phyloP scores from a whole-genome alignment of 306 rosid genomes.

The Inga laurina region DNA sequence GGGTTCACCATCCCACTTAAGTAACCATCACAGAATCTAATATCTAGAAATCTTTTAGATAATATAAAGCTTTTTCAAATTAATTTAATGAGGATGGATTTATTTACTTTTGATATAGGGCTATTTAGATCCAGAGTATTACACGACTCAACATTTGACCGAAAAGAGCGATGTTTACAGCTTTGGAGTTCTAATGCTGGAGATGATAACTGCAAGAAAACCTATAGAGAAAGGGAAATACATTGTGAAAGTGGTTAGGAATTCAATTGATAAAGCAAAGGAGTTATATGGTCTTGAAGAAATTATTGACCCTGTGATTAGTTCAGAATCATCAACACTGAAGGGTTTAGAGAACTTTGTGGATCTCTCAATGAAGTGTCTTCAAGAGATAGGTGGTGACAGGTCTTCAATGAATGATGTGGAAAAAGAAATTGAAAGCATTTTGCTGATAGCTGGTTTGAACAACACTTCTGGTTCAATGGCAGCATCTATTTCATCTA shows the following conservation, averaged over 20 bases:
- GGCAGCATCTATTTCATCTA: constrained; percentile 31
- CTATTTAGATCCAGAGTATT: constrained; percentile 48
- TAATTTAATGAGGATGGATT: not conserved
- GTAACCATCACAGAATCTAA: too few relatives aligned
- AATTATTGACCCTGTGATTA: constrained; percentile 44
- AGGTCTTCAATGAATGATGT: constrained; percentile 64
- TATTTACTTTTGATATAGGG: constrained; percentile 42
- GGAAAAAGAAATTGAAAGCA: constrained; percentile 54
- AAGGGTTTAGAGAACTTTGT: constrained; percentile 52
- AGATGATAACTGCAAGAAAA: constrained; percentile 52
- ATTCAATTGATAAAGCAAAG: constrained; percentile 41
- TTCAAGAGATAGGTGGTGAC: constrained; percentile 38
- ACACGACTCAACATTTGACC: constrained; percentile 17
- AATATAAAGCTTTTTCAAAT: not conserved
- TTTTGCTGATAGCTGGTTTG: constrained; percentile 36
- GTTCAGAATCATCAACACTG: constrained; percentile 33
- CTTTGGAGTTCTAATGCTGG: constrained; percentile 65
- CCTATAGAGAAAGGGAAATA: constrained; percentile 55
- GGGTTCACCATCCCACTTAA: too few relatives aligned
- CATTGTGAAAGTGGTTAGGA: constrained; percentile 51
- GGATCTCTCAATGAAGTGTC: constrained; percentile 57
- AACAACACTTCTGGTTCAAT: constrained; percentile 33
- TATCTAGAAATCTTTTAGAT: not conserved
- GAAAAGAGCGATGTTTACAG: constrained; percentile 73
- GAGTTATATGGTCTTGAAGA: constrained; percentile 33